Percentiles rank a stretch among this genome's conserved stretches.
Evolutionary conservation across 306 rosid genomes (phyloP).

Genomic region (Quercus parvula): DNA sequence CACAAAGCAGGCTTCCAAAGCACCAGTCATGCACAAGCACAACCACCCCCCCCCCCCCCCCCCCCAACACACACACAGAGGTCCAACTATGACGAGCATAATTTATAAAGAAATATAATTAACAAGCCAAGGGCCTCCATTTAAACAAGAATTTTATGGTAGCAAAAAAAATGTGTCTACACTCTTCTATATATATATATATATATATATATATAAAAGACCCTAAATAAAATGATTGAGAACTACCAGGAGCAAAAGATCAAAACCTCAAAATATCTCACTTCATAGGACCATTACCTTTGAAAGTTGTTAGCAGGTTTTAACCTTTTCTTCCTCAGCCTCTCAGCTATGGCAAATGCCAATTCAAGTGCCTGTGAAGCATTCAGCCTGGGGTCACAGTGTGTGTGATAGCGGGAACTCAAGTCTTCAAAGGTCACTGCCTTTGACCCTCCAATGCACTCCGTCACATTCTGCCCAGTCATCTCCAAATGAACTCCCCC

Average conservation of each 20-base stretch:
- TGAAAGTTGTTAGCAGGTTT: not conserved
- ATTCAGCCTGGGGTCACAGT: conserved; percentile 43
- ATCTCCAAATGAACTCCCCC: conserved; percentile 50
- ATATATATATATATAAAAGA: not conserved
- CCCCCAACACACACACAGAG: too few relatives aligned
- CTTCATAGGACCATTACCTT: not conserved
- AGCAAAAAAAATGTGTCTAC: not conserved
- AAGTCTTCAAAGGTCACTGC: conserved; percentile 37
- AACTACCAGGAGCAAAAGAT: not conserved
- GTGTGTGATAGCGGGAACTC: conserved; percentile 41
- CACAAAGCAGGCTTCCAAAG: too few relatives aligned
- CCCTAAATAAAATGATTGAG: not conserved
- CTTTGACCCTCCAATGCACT: conserved; percentile 41
- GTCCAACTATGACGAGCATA: too few relatives aligned
- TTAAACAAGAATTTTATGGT: not conserved
- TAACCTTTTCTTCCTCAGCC: conserved; percentile 36
- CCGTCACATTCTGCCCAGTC: conserved; percentile 49
- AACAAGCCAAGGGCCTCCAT: not conserved
- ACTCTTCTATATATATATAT: not conserved
- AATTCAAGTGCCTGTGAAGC: conserved; percentile 45
- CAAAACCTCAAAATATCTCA: not conserved
- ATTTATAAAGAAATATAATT: too few relatives aligned
- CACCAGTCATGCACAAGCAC: too few relatives aligned
- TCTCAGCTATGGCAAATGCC: conserved; percentile 37
- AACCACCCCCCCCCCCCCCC: too few relatives aligned